A percentile compares a stretch with the other conserved stretches of the same genome.
Evolutionary conservation across 306 rosid genomes (phyloP).

Genomic region (Vigna unguiculata): DNA sequence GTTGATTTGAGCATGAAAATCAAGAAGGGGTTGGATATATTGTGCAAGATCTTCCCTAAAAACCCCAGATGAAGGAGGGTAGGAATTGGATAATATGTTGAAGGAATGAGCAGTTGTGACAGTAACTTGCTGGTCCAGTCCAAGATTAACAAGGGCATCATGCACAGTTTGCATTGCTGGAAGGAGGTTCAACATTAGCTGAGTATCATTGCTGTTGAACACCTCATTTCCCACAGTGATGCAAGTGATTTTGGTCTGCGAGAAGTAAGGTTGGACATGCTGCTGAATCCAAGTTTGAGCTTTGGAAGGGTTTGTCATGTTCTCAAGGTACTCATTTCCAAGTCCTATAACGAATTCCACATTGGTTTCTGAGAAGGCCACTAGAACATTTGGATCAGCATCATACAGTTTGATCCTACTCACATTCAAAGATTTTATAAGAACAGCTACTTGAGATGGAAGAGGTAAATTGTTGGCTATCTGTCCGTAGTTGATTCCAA

Average conservation of each 20-base stretch:
- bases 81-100: slow-evolving; percentile 55
- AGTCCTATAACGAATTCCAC: slow-evolving; percentile 78
- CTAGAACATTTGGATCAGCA: slow-evolving; percentile 85
- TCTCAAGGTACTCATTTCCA: slow-evolving; percentile 66
- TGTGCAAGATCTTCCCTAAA: slow-evolving; percentile 61
- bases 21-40: slow-evolving; percentile 65
- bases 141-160: slow-evolving; percentile 62
- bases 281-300: slow-evolving; percentile 80
- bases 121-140: slow-evolving; percentile 60
- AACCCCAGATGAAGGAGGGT: slow-evolving; percentile 77
- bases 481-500: slow-evolving; percentile 93
- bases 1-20: slow-evolving; percentile 61
- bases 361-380: slow-evolving; percentile 66
- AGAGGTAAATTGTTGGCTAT: slow-evolving; percentile 84
- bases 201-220: slow-evolving; percentile 55
- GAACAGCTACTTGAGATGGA: slow-evolving; percentile 61
- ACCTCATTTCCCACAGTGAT: slow-evolving; percentile 84
- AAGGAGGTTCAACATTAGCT: slow-evolving; percentile 54
- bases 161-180: slow-evolving; percentile 80
- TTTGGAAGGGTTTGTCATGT: slow-evolving; percentile 60
- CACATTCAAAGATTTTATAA: slow-evolving; percentile 68
- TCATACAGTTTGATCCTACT: slow-evolving; percentile 85
- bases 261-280: slow-evolving; percentile 60
- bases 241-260: slow-evolving; percentile 69
- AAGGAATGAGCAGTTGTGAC: slow-evolving; percentile 82